Conservation (phyloP, 305 asterid species). For the Rubia occidens region DNA sequence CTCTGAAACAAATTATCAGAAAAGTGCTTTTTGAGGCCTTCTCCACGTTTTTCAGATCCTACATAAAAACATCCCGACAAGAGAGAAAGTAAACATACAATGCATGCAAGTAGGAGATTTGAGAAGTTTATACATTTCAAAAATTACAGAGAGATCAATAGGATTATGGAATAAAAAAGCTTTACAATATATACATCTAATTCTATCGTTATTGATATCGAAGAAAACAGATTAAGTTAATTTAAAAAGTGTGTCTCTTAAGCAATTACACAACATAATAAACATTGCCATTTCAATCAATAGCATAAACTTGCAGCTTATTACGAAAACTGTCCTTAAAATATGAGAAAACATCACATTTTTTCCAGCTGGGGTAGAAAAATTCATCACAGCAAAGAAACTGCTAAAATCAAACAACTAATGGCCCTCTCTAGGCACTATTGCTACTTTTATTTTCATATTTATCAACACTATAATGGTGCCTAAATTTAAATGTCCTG, state of each 20-base stretch:
- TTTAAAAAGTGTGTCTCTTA: background rate
- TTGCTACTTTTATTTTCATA: too few relatives aligned
- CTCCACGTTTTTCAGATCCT: slow-evolving; percentile 44
- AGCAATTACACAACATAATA: background rate
- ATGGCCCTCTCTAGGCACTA: too few relatives aligned
- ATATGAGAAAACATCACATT: background rate
- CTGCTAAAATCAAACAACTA: background rate
- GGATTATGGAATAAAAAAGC: slow-evolving; percentile 11
- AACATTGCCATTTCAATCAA: background rate
- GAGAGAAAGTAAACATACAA: background rate
- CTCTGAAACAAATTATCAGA: slow-evolving; percentile 78
- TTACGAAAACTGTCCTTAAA: background rate
- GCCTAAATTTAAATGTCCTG: too few relatives aligned
- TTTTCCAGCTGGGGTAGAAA: background rate
- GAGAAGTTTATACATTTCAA: background rate
- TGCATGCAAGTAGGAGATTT: background rate
- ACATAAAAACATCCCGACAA: slow-evolving; percentile 14
- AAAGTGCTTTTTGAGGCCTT: slow-evolving; percentile 39
- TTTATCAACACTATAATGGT: too few relatives aligned
- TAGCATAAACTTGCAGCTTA: background rate
- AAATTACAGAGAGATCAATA: background rate
- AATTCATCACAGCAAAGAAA: background rate
- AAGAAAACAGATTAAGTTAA: slow-evolving; percentile 31
- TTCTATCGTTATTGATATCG: slow-evolving; percentile 56
- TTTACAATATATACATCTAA: slow-evolving; percentile 41